Base-by-base conservation (phyloP, 805 yeast genomes). In the Spathaspora arborariae region DNA sequence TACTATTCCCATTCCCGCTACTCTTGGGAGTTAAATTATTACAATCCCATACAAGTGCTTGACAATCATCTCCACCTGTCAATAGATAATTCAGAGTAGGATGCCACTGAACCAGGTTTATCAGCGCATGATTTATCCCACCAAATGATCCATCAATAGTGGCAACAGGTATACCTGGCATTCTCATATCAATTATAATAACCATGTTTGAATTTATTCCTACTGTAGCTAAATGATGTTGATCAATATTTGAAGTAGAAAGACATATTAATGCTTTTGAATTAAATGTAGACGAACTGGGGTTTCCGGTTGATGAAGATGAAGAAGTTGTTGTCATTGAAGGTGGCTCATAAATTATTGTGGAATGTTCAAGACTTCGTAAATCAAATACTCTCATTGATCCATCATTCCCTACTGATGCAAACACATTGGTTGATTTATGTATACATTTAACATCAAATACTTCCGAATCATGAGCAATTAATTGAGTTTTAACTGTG, bases 401-500 rank as follows among this genome's bases (percentile, higher is more conserved):
- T 0, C 99, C 99, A 66, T 94, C 99, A 45, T 90, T 91, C 2
- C 97, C 96, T 45, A 92, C 96, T 45, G 94, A 85, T 41, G 96
- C 88, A 66, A 94, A 94, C 21, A 91, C 76, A 58, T 85, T 78
- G 39, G 85, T 80, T 30, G 87, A 80, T 15, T 83, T 82, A 42
- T 85, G 80, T 42, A 91, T 68, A 62, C 90, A 94, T 51, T 86
- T 80, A 24, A 91, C 98, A 62, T 94, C 99, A 62, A 81, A 88
- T 3, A 94, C 99, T 64, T 90, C 97, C 52, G 85, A 81, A 62
- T 94, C 99, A 65, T 94, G 99, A 0, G 99, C 98, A 53, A 94
- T 94, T 41, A 94, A 73, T 67, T 94, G 97, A 1, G 98, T 92
- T 60, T 85, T 87, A 13, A 96, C 96, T 3, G 75, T 70, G 2